These are phyloP conservation scores for Vigna nakashimae DNA, from an alignment of 306 rosid genomes.

Conservation along the genomic window DNA sequence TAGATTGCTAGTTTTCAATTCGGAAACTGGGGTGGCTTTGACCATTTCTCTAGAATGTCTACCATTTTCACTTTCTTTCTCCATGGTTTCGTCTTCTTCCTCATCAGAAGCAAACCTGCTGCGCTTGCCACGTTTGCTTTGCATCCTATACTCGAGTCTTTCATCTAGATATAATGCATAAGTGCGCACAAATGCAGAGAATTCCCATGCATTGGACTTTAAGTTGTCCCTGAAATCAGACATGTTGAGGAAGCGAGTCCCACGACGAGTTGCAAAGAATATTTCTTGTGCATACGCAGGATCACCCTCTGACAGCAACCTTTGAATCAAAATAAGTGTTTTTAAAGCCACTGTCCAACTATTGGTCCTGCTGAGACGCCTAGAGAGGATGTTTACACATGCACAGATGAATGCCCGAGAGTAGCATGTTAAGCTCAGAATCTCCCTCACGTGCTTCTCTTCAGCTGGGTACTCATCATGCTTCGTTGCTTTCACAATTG, in stretches of 20 bases:
- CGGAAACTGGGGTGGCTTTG: slow-evolving; percentile 58
- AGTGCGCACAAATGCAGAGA: slow-evolving; percentile 75
- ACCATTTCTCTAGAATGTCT: not conserved
- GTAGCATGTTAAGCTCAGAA: slow-evolving; percentile 81
- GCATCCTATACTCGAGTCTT: slow-evolving; percentile 86
- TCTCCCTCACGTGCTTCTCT: slow-evolving; percentile 71
- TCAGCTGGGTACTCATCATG: slow-evolving; percentile 82
- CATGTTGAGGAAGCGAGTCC: slow-evolving; percentile 90
- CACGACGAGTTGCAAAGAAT: slow-evolving; percentile 79
- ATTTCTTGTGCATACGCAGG: slow-evolving; percentile 84
- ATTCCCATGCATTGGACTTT: slow-evolving; percentile 59
- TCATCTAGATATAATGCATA: slow-evolving; percentile 84
- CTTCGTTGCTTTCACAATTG: slow-evolving; percentile 87
- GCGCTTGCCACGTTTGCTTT: slow-evolving; percentile 62
- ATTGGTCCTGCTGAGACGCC: slow-evolving; percentile 71
- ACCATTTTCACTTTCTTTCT: slow-evolving; percentile 32
- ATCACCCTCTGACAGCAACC: slow-evolving; percentile 77
- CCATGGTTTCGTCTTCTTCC: slow-evolving; percentile 48
- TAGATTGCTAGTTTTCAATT: slow-evolving; percentile 59
- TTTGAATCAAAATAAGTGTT: slow-evolving; percentile 69
- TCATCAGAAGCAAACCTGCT: slow-evolving; percentile 63
- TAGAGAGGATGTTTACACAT: slow-evolving; percentile 63
- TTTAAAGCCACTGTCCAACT: slow-evolving; percentile 89
- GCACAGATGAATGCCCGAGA: slow-evolving; percentile 65
- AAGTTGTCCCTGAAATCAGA: slow-evolving; percentile 62